These are phyloP conservation scores for Zancudomyces culisetae DNA, from an alignment of 371 early-diverging fungal genomes.

Conservation along the genomic window DNA sequence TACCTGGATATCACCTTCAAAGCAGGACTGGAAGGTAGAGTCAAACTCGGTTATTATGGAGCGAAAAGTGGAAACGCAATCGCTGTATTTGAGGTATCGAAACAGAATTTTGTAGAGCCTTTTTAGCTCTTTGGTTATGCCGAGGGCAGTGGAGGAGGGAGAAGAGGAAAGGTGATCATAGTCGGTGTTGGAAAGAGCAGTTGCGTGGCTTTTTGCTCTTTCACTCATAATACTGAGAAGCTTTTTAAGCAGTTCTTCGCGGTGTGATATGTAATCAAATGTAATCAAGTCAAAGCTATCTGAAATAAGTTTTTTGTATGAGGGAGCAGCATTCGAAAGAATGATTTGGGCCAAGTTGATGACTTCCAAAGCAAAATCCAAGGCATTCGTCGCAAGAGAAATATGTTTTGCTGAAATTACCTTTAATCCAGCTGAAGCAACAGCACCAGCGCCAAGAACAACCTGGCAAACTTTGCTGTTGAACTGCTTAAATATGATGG, in stretches of 20 bases:
- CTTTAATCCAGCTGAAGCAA: conserved; percentile 82
- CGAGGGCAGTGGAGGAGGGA: conserved; percentile 16
- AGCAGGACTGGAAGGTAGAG: conserved; percentile 31
- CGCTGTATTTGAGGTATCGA: conserved; percentile 49
- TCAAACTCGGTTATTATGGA: conserved; percentile 59
- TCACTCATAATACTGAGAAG: conserved; percentile 84
- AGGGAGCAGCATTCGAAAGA: conserved; percentile 39
- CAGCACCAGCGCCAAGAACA: conserved; percentile 87
- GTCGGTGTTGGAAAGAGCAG: conserved; percentile 37
- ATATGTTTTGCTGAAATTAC: conserved; percentile 89
- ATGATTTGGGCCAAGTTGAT: conserved; percentile 63
- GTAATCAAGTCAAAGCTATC: conserved; percentile 69
- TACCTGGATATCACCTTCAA: conserved; percentile 38
- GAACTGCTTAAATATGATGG: conserved; percentile 30
- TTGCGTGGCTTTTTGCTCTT: conserved; percentile 51
- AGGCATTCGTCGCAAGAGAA: conserved; percentile 77
- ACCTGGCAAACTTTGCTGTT: conserved; percentile 85
- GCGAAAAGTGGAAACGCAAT: conserved; percentile 43
- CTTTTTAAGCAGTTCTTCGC: conserved; percentile 66
- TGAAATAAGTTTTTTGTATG: conserved; percentile 52
- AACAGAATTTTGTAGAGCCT: conserved; percentile 75
- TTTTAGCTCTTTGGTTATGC: conserved; percentile 79
- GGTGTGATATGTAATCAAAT: conserved; percentile 69
- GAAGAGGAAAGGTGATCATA: conserved; percentile 44
- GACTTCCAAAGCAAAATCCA: conserved; percentile 60